Conservation (phyloP, 2,329 filamentous ascomycete species). For the Biscogniauxia sp. region DNA sequence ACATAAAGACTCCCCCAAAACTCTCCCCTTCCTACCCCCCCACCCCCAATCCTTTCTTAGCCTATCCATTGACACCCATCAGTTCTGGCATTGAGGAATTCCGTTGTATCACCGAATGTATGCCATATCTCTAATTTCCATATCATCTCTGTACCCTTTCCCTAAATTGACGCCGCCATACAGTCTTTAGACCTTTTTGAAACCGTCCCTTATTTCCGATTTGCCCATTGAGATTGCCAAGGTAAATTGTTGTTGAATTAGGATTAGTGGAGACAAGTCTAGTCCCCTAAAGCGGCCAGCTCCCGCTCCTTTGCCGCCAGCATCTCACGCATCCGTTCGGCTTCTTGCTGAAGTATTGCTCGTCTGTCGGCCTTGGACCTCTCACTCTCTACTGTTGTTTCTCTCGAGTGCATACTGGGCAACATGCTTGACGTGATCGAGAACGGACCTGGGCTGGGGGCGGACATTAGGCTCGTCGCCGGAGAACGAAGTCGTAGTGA, state of each 20-base stretch:
- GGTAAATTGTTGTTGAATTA: background rate
- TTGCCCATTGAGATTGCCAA: background rate
- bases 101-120: background rate
- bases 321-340: constrained; percentile 72
- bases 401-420: constrained; percentile 26
- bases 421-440: constrained; percentile 32
- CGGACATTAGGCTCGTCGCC: constrained; percentile 38
- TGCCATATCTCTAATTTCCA: background rate
- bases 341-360: constrained; percentile 66
- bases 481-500: constrained; percentile 45
- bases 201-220: background rate
- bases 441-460: constrained; percentile 41
- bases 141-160: background rate
- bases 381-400: constrained; percentile 44
- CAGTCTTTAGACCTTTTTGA: background rate
- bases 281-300: constrained; percentile 52
- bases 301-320: constrained; percentile 73
- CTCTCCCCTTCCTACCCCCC: too few relatives aligned
- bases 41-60: background rate
- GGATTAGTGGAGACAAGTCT: background rate
- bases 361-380: constrained; percentile 59
- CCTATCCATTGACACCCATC: background rate
- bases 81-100: background rate
- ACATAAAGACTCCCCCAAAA: too few relatives aligned
- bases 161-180: background rate